Percentiles rank a stretch among this genome's conserved stretches.
Evolutionary conservation across 169 alveolate species (phyloP).

Genomic region (Eimeria necatrix): DNA sequence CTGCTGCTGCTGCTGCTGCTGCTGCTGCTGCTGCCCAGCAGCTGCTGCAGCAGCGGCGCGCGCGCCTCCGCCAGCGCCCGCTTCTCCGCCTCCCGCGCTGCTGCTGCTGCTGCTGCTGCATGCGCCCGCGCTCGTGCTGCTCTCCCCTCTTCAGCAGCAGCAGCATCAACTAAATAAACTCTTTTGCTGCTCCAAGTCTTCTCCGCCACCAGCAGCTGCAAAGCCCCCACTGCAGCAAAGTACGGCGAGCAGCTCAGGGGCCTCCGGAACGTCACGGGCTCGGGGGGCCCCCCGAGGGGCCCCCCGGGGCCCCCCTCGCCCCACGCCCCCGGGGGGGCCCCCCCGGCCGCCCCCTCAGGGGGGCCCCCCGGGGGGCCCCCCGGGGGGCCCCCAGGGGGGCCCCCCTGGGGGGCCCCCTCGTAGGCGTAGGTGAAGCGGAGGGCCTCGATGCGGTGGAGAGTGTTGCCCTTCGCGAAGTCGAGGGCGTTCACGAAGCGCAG

Average conservation of each 20-base stretch:
- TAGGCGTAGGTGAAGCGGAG: too few relatives aligned
- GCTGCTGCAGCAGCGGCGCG: slow-evolving; percentile 54
- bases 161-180: background rate
- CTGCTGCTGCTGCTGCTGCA: background rate
- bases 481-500: background rate
- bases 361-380: too few relatives aligned
- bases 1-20: background rate
- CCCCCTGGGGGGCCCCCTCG: too few relatives aligned
- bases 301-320: too few relatives aligned
- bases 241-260: too few relatives aligned
- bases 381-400: too few relatives aligned
- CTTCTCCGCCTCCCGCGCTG: background rate
- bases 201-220: background rate
- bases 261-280: too few relatives aligned
- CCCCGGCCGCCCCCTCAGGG: too few relatives aligned
- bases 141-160: background rate
- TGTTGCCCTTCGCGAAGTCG: background rate
- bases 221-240: slow-evolving; percentile 15
- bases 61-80: background rate
- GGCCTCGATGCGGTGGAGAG: too few relatives aligned
- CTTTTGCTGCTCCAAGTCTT: background rate
- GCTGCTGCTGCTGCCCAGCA: slow-evolving; percentile 1
- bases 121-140: background rate
- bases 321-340: too few relatives aligned
- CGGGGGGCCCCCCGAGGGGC: too few relatives aligned